These are phyloP conservation scores for Elsinoe batatas DNA, from an alignment of 2,329 filamentous ascomycete species.

Conservation along the genomic window DNA sequence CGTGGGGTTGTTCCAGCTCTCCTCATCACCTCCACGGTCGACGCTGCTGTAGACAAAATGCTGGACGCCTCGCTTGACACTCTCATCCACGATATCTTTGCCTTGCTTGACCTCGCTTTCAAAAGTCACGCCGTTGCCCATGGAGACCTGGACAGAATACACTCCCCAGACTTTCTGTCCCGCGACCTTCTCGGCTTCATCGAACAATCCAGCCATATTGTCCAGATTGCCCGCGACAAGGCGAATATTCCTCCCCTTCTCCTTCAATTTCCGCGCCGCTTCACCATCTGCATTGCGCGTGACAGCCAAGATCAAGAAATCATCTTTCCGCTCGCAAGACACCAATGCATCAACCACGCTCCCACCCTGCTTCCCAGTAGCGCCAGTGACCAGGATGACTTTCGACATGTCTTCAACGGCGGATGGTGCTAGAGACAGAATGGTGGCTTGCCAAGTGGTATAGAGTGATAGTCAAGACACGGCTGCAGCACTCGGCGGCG, in stretches of 20 bases:
- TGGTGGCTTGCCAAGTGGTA: background rate
- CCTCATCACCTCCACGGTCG: constrained; percentile 50
- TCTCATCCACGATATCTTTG: constrained; percentile 48
- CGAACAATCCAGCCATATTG: constrained; percentile 41
- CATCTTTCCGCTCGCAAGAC: constrained; percentile 11
- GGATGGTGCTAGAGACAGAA: background rate
- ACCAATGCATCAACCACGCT: constrained; percentile 34
- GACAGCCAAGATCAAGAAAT: constrained; percentile 46
- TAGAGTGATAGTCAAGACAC: constrained; percentile 3
- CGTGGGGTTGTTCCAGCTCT: constrained; percentile 45
- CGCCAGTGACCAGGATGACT: constrained; percentile 36
- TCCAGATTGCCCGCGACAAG: constrained; percentile 47
- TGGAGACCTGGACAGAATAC: constrained; percentile 50
- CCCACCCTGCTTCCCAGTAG: constrained; percentile 39
- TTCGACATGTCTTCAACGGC: constrained; percentile 24
- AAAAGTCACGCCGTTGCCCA: constrained; percentile 34
- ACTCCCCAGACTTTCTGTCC: constrained; percentile 38
- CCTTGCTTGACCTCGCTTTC: constrained; percentile 47
- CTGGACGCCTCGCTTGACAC: constrained; percentile 45
- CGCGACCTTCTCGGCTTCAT: constrained; percentile 33
- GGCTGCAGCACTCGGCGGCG: constrained; percentile 8
- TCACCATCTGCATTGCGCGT: constrained; percentile 43
- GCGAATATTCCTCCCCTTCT: constrained; percentile 39
- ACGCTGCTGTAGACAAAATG: constrained; percentile 57
- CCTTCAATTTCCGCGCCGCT: constrained; percentile 39